Evolutionary conservation across 495 filamentous ascomycete species (phyloP), one percentile per base, ranked within the genome.

Genomic region (Penicillium alfredii): DNA sequence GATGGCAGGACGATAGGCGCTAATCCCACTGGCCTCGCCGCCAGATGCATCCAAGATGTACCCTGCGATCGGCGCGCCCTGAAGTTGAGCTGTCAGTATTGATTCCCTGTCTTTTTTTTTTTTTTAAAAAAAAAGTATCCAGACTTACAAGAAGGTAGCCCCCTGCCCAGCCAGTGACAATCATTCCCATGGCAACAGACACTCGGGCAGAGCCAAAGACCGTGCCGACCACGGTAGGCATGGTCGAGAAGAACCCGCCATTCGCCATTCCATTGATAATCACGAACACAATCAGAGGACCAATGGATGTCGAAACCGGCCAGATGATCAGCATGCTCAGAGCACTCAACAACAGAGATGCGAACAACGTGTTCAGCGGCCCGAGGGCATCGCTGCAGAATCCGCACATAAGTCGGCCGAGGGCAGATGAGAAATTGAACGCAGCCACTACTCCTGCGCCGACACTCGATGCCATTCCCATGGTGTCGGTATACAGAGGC

Each of bases 51-150:
- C 60, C 0, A 81, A 55, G 10, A 80, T 61, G 30, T 72, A 74
- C 19, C 74, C 76, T 8, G 77, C 76, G 51, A 80, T 79, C 2
- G 76, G 76, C 1, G 71, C 65, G 4, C 76, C 75, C 69, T 72
- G 23, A 36, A n/a, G 20, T 26, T 42, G 8, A 21, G 4, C 13
- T 21, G 18, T 53, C 33, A 58, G 41, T 16, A 38, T 33, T n/a
- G 3, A 25, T 25, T 9, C 5, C 23, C 8, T 9, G 23, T 2
- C 23, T n/a, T n/a, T n/a, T n/a, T n/a, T n/a, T n/a, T n/a, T n/a
- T n/a, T n/a, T n/a, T n/a, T n/a, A 40, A 25, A 15, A 24, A 31
- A 28, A 31, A 31, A 5, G 13, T 27, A 17, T 13, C 15, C n/a
- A n/a, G 15, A 53, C 60, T 45, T 44, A 68, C 71, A 60, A 79